Base-by-base conservation (phyloP, 257 asterid genomes). In the Solanum habrochaites region DNA sequence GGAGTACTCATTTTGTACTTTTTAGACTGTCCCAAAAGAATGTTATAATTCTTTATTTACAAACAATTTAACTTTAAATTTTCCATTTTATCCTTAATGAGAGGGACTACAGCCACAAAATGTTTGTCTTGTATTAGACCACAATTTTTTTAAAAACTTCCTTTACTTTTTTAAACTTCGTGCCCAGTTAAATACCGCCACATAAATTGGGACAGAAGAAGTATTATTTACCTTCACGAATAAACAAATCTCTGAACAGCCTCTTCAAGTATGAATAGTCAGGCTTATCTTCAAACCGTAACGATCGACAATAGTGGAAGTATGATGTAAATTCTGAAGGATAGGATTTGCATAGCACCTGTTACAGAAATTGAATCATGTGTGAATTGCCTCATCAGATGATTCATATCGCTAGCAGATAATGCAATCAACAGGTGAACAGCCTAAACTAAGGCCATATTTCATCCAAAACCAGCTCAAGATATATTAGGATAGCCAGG, bases 211-310 rank as follows among this genome's bases (percentile, higher is more conserved):
- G 11, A 39, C 11, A 27, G 82, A 11, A 11, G 5, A 10, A 72
- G 78, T 75, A 43, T 62, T 67, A 60, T 31, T 83, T 93, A 96
- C 98, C 98, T 94, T 95, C 98, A 82, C 99, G 98, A 72, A 96
- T 96, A 90, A 96, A 96, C 86, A 96, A 92, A 89, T 96, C 99
- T 75, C 98, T 93, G 93, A 96, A 96, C 85, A 96, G 98, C 91
- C 98, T 92, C 94, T 95, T 96, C 89, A 96, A 91, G 92, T 96
- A 96, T 72, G 99, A 95, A 90, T 96, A 96, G 88, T 96, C 96
- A 60, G 98, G 98, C 88, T 95, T 96, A 93, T 95, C 97, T 89
- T 96, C 99, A 85, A 96, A 96, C 67, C 98, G 93, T 69, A 96
- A 92, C 35, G 98, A 96, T 16, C 98, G 98, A 83, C 98, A 94